Percentiles rank a stretch among this genome's conserved stretches.
These are phyloP conservation scores for Acanthamoeba rhysodes DNA, from an alignment of 208 protist genomes.

Conservation along the genomic window DNA sequence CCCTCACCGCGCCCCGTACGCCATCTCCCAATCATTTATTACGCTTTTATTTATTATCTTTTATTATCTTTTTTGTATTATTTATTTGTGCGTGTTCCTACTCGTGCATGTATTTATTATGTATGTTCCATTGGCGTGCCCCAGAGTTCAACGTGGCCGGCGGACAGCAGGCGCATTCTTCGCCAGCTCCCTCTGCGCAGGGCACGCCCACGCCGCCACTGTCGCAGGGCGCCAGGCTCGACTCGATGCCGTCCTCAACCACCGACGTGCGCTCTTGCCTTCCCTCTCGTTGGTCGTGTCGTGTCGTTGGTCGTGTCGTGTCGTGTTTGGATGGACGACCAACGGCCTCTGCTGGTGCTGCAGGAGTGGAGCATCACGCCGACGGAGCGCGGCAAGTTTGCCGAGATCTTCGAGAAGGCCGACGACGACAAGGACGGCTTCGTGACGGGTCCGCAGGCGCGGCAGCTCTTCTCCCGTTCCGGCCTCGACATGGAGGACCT, in stretches of 20 bases:
- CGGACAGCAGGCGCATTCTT: background rate
- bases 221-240: slow-evolving; percentile 1
- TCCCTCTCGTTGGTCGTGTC: background rate
- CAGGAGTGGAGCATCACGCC: slow-evolving; percentile 62
- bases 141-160: background rate
- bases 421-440: slow-evolving; percentile 66
- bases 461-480: slow-evolving; percentile 23
- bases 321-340: too few relatives aligned
- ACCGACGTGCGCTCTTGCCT: background rate
- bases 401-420: slow-evolving; percentile 68
- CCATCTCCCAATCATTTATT: too few relatives aligned
- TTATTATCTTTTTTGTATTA: background rate
- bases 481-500: slow-evolving; percentile 67
- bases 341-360: background rate
- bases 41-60: too few relatives aligned
- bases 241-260: background rate
- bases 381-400: slow-evolving; percentile 53
- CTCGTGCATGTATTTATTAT: background rate
- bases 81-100: background rate
- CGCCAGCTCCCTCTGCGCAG: background rate
- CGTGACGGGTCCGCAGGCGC: slow-evolving; percentile 49
- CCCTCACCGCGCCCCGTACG: slow-evolving; percentile 52
- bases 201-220: background rate
- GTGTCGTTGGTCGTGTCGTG: background rate
- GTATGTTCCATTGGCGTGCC: background rate